Percentiles rank a stretch among this genome's conserved stretches.
phyloP scores from a whole-genome alignment of 495 filamentous ascomycete genomes.

The Bacidia rubella region DNA sequence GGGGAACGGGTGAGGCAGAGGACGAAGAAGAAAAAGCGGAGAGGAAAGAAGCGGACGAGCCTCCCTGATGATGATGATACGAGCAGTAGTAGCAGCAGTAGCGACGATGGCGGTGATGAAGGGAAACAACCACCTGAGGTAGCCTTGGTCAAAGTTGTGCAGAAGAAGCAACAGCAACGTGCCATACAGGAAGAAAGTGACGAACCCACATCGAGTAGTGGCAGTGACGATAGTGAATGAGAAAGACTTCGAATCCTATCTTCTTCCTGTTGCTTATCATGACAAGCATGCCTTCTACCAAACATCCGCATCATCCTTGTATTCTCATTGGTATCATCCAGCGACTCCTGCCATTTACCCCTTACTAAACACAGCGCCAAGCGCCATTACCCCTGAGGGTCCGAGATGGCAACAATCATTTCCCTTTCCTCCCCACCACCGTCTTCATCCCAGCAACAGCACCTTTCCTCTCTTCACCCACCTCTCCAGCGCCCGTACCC shows the following conservation, averaged over 20 bases:
- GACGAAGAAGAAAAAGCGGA: slow-evolving; percentile 41
- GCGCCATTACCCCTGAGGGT: not conserved
- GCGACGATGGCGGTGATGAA: not conserved
- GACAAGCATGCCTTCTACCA: too few species aligned
- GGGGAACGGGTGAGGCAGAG: slow-evolving; percentile 16
- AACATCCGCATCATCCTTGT: not conserved
- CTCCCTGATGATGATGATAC: slow-evolving; percentile 25
- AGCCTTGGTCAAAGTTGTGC: not conserved
- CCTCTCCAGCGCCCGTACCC: not conserved
- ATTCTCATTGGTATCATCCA: not conserved
- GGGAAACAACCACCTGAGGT: not conserved
- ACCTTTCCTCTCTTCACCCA: not conserved
- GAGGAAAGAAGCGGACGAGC: slow-evolving; percentile 30
- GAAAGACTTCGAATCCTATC: too few species aligned
- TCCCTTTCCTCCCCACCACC: not conserved
- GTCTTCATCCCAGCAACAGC: not conserved
- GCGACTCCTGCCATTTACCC: not conserved
- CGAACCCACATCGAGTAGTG: not conserved
- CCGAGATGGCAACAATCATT: too few species aligned
- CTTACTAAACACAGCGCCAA: not conserved
- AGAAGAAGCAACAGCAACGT: not conserved
- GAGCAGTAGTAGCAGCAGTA: slow-evolving; percentile 23
- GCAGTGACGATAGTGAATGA: not conserved
- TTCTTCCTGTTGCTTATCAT: too few species aligned
- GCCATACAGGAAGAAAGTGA: not conserved